Evolutionary conservation across 2,329 filamentous ascomycete species (phyloP).

Genomic region (Bipolaris bicolor): DNA sequence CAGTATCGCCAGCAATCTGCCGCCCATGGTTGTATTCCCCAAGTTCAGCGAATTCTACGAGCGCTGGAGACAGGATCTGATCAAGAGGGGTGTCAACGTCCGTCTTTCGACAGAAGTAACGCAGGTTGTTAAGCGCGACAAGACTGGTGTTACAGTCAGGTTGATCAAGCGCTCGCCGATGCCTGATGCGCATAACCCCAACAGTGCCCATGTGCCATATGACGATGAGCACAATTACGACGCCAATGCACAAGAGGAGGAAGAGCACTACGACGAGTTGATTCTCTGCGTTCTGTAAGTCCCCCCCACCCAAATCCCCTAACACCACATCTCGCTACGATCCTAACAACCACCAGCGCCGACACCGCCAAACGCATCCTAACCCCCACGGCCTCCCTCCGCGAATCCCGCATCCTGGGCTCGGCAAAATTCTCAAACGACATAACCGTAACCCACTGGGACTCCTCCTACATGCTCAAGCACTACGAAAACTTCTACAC

Average conservation of each 20-base stretch:
- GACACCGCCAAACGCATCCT: constrained; percentile 66
- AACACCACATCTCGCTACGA: background rate
- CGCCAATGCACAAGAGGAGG: constrained; percentile 49
- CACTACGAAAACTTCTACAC: constrained; percentile 71
- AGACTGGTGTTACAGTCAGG: constrained; percentile 59
- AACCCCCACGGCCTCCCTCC: constrained; percentile 62
- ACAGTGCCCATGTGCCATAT: constrained; percentile 52
- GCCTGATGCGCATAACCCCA: constrained; percentile 53
- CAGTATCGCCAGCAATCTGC: constrained; percentile 58
- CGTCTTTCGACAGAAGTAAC: constrained; percentile 64
- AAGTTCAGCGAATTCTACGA: constrained; percentile 67
- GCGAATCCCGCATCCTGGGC: constrained; percentile 72
- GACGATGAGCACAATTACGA: constrained; percentile 49
- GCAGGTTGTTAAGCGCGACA: constrained; percentile 58
- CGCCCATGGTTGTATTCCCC: constrained; percentile 67
- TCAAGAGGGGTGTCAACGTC: constrained; percentile 62
- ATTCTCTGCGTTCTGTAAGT: constrained; percentile 65
- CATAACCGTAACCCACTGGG: constrained; percentile 72
- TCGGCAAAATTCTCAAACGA: constrained; percentile 73
- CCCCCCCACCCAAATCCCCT: background rate
- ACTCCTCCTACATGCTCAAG: constrained; percentile 68
- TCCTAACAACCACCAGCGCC: constrained; percentile 41
- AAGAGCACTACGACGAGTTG: constrained; percentile 67
- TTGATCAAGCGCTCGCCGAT: constrained; percentile 52
- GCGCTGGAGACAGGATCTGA: constrained; percentile 62